Evolutionary conservation across 306 rosid species (phyloP), one percentile per base, ranked within the genome.

Genomic region (Mimosa pudica): DNA sequence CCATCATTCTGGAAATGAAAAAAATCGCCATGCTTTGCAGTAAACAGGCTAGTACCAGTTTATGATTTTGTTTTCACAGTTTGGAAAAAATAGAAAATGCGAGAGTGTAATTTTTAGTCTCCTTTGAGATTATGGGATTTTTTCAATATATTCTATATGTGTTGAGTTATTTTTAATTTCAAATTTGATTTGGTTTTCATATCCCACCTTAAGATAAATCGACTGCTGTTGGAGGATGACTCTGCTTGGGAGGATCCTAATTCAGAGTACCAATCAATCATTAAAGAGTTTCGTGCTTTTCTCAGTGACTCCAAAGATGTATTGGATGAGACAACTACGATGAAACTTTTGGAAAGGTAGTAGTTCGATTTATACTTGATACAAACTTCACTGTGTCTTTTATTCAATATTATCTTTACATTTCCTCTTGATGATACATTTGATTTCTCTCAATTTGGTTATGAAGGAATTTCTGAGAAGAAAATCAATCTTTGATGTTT

Each of bases 221-320:
- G 96, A 64, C 81, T 95, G 74, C 97, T 95, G 77, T 85, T 95
- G 90, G 98, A 95, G 83, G 98, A 95, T 84, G 98, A 92, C 72
- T 87, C 92, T 75, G 89, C 96, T 32, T 81, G 74, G 82, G 92
- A 87, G 69, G 92, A 87, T 80, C 86, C 66, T 75, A 88, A 84
- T 79, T 87, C 91, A 58, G 97, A 91, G 80, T 92, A 95, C 85
- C 91, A 86, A 78, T 95, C 94, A 73, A 81, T 90, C 84, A 95
- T 90, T 66, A 82, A 33, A 79, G 98, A 95, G 86, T 92, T 95
- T 54, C 88, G 97, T 83, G 98, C 97, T 79, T 95, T 95, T 86
- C 97, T 95, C 38, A 88, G 98, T 82, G 98, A 95, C 85, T 84
- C 87, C 86, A 92, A 95, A 87, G 98, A 91, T 84, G 98, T 87